phyloP scores from a whole-genome alignment of 345 rosid species.

The Populus deltoides region DNA sequence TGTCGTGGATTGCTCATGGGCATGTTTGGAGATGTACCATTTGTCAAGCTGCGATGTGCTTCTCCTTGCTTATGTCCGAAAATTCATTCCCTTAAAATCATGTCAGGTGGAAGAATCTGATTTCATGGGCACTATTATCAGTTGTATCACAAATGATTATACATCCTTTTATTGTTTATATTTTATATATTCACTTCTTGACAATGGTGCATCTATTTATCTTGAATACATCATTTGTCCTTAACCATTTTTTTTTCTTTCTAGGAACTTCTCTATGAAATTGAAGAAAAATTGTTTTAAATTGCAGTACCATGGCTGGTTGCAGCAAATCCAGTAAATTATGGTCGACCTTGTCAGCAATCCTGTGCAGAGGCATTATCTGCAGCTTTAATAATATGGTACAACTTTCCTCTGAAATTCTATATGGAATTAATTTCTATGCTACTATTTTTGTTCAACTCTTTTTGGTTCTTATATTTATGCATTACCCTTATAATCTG shows the following conservation, averaged over 20 bases:
- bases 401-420: neutral
- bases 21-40: conserved; percentile 92
- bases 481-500: neutral
- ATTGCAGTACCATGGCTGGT: conserved; percentile 96
- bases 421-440: neutral
- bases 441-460: neutral
- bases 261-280: neutral
- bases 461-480: neutral
- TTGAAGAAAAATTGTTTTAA: conserved; percentile 12
- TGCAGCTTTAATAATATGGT: conserved; percentile 92
- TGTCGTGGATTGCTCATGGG: conserved; percentile 99
- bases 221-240: neutral
- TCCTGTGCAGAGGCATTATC: conserved; percentile 97
- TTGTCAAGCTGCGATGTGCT: conserved; percentile 80
- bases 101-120: neutral
- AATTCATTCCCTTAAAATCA: conserved; percentile 11
- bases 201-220: neutral
- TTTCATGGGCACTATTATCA: neutral
- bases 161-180: too few species aligned
- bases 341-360: conserved; percentile 89
- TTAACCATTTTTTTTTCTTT: too few species aligned
- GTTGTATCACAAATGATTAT: neutral
- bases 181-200: neutral
- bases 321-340: conserved; percentile 97
- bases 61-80: conserved; percentile 89